These are phyloP conservation scores for Hyaloperonospora arabidopsidis DNA, from an alignment of 352 stramenopile species.

Conservation along the genomic window DNA sequence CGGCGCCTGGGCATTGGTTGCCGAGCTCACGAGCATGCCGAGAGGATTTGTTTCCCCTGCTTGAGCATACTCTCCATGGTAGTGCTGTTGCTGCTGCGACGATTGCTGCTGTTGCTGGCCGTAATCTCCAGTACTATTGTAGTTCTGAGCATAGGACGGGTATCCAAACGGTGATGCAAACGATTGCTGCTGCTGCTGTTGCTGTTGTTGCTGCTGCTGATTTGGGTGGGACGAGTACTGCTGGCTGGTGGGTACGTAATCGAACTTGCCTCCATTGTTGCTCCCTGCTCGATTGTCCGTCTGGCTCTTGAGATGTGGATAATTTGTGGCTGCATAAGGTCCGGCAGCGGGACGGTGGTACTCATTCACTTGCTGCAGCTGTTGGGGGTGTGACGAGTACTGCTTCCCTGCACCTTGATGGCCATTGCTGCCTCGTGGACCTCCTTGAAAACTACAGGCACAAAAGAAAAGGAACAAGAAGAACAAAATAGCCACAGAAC, in stretches of 20 bases:
- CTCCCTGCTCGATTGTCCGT: constrained; percentile 13
- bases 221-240: constrained; percentile 23
- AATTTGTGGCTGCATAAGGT: constrained; percentile 18
- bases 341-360: constrained; percentile 17
- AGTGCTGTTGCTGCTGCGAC: constrained; percentile 26
- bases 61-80: constrained; percentile 24
- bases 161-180: constrained; percentile 31
- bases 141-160: constrained; percentile 32
- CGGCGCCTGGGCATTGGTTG: constrained; percentile 33
- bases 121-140: constrained; percentile 24
- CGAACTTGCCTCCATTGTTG: constrained; percentile 25
- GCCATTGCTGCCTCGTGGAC: constrained; percentile 11
- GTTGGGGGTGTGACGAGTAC: constrained; percentile 27
- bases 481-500: constrained; percentile 9
- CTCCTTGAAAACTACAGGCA: constrained; percentile 29
- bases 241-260: constrained; percentile 18
- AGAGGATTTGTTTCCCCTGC: constrained; percentile 33
- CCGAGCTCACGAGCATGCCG: constrained; percentile 50
- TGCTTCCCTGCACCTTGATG: constrained; percentile 16
- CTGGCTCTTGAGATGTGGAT: constrained; percentile 24
- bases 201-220: constrained; percentile 26
- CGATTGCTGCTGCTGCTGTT: constrained; percentile 23
- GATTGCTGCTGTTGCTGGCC: constrained; percentile 25
- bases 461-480: constrained; percentile 9
- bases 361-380: constrained; percentile 34